These are phyloP conservation scores for Pinus taeda DNA, from an alignment of 75 land plant genomes.

Conservation along the genomic window DNA sequence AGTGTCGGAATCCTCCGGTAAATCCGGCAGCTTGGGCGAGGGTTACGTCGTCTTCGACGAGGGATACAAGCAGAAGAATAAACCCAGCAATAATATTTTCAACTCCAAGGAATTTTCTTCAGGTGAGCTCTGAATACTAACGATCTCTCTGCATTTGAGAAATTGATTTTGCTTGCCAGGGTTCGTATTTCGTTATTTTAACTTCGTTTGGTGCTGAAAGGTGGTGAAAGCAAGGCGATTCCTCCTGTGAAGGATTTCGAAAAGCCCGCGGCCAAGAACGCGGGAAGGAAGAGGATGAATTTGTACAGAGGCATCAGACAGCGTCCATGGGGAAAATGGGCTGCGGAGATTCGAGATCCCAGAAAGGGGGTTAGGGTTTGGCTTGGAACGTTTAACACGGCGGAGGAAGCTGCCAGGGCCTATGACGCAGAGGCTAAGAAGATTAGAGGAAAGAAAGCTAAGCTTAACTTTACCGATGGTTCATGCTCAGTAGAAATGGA, in stretches of 20 bases:
- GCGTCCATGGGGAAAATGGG: constrained; percentile 5
- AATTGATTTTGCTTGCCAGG: neutral
- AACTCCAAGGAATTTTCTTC: too few species aligned
- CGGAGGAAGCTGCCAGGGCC: neutral
- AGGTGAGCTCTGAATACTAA: neutral
- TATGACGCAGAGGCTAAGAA: neutral
- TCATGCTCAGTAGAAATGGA: neutral
- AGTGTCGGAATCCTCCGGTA: too few species aligned
- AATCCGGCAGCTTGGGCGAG: too few species aligned
- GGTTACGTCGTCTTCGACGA: too few species aligned
- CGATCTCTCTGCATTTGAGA: neutral
- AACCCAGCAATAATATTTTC: too few species aligned
- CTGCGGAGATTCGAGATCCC: neutral
- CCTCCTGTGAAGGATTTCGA: neutral
- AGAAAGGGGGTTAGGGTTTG: neutral
- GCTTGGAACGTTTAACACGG: constrained; percentile 7
- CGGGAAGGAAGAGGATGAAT: constrained; percentile 2
- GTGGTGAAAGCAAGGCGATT: neutral
- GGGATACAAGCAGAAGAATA: too few species aligned
- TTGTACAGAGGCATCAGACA: constrained; percentile 3
- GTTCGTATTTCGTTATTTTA: neutral
- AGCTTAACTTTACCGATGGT: neutral
- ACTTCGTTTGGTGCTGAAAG: neutral
- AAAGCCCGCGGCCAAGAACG: neutral
- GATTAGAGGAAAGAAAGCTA: constrained; percentile 3